Evolutionary conservation across 1,284 basidiomycete species (phyloP).

Genomic region (Fistulina hepatica): DNA sequence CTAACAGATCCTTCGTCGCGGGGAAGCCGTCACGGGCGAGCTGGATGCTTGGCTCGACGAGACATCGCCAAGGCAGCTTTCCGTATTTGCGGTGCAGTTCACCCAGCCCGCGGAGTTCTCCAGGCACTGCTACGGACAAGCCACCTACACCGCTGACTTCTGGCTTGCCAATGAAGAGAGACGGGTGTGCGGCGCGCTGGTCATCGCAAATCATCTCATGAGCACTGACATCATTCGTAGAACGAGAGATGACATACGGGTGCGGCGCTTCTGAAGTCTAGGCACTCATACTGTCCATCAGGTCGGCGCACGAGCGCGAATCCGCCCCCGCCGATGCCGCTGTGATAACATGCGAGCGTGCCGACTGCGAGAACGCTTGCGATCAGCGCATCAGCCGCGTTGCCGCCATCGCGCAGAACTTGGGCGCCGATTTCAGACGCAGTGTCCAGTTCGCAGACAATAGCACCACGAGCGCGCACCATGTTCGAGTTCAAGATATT

Average conservation of each 20-base stretch:
- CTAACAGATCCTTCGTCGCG: slow-evolving; percentile 34
- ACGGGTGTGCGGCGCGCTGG: slow-evolving; percentile 26
- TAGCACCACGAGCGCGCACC: slow-evolving; percentile 18
- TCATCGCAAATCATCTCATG: slow-evolving; percentile 19
- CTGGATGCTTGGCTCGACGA: slow-evolving; percentile 36
- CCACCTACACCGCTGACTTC: slow-evolving; percentile 34
- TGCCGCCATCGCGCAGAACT: slow-evolving; percentile 39
- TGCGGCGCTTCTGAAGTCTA: neutral
- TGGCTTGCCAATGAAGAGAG: slow-evolving; percentile 32
- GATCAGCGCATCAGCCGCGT: slow-evolving; percentile 47
- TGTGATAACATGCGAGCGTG: slow-evolving; percentile 19
- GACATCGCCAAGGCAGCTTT: slow-evolving; percentile 35
- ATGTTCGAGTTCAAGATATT: slow-evolving; percentile 25
- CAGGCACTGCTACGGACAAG: slow-evolving; percentile 41
- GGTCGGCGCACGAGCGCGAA: slow-evolving; percentile 33
- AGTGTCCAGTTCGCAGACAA: slow-evolving; percentile 17
- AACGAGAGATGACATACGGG: neutral
- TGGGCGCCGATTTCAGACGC: slow-evolving; percentile 34
- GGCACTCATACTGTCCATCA: slow-evolving; percentile 1
- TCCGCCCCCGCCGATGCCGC: slow-evolving; percentile 20
- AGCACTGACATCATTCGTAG: neutral
- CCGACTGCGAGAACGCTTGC: slow-evolving; percentile 48
- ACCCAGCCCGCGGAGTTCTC: slow-evolving; percentile 42
- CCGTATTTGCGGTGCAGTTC: slow-evolving; percentile 35
- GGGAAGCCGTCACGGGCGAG: slow-evolving; percentile 34